These are phyloP conservation scores for Escovopsis sp. DNA, from an alignment of 2,329 filamentous ascomycete genomes.

Conservation along the genomic window DNA sequence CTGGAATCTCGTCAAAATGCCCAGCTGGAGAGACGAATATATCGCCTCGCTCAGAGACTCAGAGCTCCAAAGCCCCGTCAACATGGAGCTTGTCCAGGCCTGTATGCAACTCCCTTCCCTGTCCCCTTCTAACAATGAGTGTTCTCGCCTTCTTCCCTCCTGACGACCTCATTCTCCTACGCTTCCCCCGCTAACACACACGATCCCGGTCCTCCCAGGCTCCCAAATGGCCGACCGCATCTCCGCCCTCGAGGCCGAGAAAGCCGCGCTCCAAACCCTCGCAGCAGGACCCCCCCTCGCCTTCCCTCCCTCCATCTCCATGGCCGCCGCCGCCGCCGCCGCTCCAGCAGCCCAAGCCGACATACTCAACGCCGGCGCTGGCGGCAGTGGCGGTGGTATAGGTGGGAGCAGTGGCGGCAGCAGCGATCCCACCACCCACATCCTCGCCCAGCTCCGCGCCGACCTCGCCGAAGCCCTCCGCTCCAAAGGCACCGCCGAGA, in stretches of 20 bases:
- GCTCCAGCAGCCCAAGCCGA: slow-evolving; percentile 6
- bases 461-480: slow-evolving; percentile 67
- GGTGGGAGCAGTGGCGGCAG: too few relatives aligned
- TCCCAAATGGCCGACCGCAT: slow-evolving; percentile 53
- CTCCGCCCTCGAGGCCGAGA: slow-evolving; percentile 44
- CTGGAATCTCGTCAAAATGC: slow-evolving; percentile 24
- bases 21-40: slow-evolving; percentile 72
- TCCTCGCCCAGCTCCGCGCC: slow-evolving; percentile 38
- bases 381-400: slow-evolving; percentile 1
- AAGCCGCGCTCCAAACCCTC: slow-evolving; percentile 23
- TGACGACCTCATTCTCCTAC: too few relatives aligned
- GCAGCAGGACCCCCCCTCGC: slow-evolving; percentile 12
- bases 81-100: slow-evolving; percentile 56
- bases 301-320: slow-evolving; percentile 3
- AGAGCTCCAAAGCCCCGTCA: slow-evolving; percentile 46
- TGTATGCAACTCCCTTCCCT: slow-evolving; percentile 37
- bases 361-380: slow-evolving; percentile 1
- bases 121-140: too few relatives aligned
- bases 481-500: slow-evolving; percentile 52
- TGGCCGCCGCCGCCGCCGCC: slow-evolving; percentile 4
- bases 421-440: slow-evolving; percentile 18
- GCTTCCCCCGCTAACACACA: too few relatives aligned
- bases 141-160: too few relatives aligned
- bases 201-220: slow-evolving; percentile 34
- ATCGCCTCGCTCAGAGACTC: slow-evolving; percentile 59